These are phyloP conservation scores for Odonthalia washingtoniensis DNA, from an alignment of 31 red algal genomes.

Conservation along the genomic window DNA sequence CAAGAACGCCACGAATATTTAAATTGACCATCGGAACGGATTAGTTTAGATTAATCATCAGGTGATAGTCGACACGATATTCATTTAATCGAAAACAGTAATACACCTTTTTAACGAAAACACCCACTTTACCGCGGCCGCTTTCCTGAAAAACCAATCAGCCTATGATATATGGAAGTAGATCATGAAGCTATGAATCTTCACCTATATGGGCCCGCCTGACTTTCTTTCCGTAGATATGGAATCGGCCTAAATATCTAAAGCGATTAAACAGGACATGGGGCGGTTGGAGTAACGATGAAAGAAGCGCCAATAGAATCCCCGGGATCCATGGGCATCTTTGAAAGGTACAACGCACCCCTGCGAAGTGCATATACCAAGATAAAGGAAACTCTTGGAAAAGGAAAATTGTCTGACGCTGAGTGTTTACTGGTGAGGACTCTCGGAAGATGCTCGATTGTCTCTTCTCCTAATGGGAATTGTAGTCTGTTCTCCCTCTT, in stretches of 20 bases:
- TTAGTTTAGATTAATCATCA: slow-evolving; percentile 29
- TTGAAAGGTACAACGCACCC: slow-evolving; percentile 17
- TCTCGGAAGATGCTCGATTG: too few species aligned
- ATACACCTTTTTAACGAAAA: slow-evolving; percentile 34
- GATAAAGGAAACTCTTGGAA: too few species aligned
- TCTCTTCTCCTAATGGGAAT: too few species aligned
- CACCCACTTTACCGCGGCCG: slow-evolving; percentile 30
- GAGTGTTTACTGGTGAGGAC: too few species aligned
- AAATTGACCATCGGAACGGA: slow-evolving; percentile 46
- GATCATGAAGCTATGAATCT: neutral
- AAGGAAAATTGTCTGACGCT: too few species aligned
- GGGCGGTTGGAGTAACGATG: neutral
- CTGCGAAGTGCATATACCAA: slow-evolving; percentile 14
- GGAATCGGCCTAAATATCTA: slow-evolving; percentile 7
- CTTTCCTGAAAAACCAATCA: neutral
- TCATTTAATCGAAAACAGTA: neutral
- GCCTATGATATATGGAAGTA: slow-evolving; percentile 14
- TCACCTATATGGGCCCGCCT: slow-evolving; percentile 24
- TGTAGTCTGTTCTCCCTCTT: too few species aligned
- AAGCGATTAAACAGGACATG: neutral
- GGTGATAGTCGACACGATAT: slow-evolving; percentile 39
- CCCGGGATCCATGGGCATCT: slow-evolving; percentile 9
- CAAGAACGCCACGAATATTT: slow-evolving; percentile 23
- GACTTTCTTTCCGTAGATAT: slow-evolving; percentile 24
- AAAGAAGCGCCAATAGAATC: slow-evolving; percentile 7